Base-by-base conservation (phyloP, 2,329 filamentous ascomycete species). In the Tolypocladium guangdongense region DNA sequence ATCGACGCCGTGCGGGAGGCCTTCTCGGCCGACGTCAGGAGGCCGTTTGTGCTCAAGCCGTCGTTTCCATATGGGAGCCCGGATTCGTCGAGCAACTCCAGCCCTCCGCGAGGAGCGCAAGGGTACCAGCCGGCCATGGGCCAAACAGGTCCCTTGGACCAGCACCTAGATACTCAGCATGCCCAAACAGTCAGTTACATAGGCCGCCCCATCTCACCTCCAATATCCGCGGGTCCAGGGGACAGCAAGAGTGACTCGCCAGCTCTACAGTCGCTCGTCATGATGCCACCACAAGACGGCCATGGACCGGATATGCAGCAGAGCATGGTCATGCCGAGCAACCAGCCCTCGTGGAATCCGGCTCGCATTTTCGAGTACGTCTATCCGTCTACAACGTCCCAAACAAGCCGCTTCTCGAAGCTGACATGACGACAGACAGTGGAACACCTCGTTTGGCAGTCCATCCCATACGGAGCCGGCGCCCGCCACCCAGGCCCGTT, bases 381-480 rank as follows among this genome's bases (percentile, higher is more conserved):
- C 43, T 22, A 35, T 22, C 45, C 24, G 1, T 38, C 27, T 14
- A 14, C 27, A 5, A 10, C 12, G 12, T 51, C 33, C 52, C 58
- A 33, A 33, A 14, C 22, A 18, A 30, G 4, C 43, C 27, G 18
- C 18, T 1, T 32, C 33, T 27, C 14, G 27, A 33, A 50, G 57
- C 52, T 39, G 33, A 45, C 43, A 32, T 27, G 33, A 39, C 18
- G 27, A 24, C 54, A 95, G 91, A 69, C 90, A 96, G 76, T 97
- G 92, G 91, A 91, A 95, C 70, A 85, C 87, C 65, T 91, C 92
- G 59, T 97, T 96, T 74, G 88, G 90, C 76, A 88, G 85, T 69
- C 83, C 82, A 51, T 57, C 63, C 53, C 64, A 67, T 48, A 51
- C 64, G 56, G 60, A 67, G 48, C 56, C 64, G 53, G 59, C 66